phyloP scores from a whole-genome alignment of 2,329 filamentous ascomycete species.

The Curvularia verruculosa region DNA sequence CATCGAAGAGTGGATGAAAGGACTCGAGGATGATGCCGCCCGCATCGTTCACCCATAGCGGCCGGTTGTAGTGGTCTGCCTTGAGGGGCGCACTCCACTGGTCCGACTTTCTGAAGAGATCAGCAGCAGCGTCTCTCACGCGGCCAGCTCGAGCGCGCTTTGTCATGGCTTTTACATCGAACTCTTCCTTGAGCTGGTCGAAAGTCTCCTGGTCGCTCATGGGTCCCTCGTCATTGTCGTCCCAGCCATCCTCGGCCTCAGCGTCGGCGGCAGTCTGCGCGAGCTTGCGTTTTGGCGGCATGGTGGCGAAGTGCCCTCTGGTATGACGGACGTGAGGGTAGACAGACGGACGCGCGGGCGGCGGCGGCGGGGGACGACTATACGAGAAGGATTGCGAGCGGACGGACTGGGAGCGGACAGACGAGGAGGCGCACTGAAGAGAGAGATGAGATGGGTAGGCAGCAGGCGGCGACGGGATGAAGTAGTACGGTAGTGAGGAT shows the following conservation, averaged over 20 bases:
- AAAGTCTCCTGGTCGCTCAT: slow-evolving; percentile 56
- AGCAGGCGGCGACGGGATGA: neutral
- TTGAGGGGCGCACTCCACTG: slow-evolving; percentile 85
- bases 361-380: neutral
- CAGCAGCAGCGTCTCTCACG: slow-evolving; percentile 59
- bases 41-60: slow-evolving; percentile 89
- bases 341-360: neutral
- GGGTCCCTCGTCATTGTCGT: slow-evolving; percentile 56
- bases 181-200: slow-evolving; percentile 52
- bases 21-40: slow-evolving; percentile 92
- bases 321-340: slow-evolving; percentile 37
- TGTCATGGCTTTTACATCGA: slow-evolving; percentile 44
- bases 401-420: neutral
- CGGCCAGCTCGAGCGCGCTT: slow-evolving; percentile 35
- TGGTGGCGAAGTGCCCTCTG: slow-evolving; percentile 24
- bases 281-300: slow-evolving; percentile 55
- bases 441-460: neutral
- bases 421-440: neutral
- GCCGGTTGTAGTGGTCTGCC: slow-evolving; percentile 85
- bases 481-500: neutral
- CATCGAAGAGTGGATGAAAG: slow-evolving; percentile 84
- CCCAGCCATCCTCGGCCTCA: slow-evolving; percentile 62
- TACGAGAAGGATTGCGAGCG: neutral
- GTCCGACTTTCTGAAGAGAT: slow-evolving; percentile 68
- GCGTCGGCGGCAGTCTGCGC: slow-evolving; percentile 43